Base-by-base conservation (phyloP, 331 rosid species). In the Acacia pycnantha region DNA sequence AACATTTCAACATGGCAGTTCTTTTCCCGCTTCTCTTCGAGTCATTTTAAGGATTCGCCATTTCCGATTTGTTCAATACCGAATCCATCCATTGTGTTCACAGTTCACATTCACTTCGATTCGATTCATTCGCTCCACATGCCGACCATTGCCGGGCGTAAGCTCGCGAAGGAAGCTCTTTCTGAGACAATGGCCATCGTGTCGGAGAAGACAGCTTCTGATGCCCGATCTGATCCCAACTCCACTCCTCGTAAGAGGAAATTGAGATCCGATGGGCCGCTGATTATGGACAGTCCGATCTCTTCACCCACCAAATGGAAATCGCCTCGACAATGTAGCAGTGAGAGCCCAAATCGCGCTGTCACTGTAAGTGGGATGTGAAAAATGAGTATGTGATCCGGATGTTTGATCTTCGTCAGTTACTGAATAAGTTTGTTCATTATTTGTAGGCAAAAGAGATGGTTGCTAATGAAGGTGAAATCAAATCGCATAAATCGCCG, bases 201-300 rank as follows among this genome's bases (percentile, higher is more conserved):
- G 59, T 16, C 41, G 43, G 76, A 6, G 76, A 47, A 18, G 40
- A 16, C 59, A 11, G 40, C 59, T 24, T 72, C 76, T 10, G 43
- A 26, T 27, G 59, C 70, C 51, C 66, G 70, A 81, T 51, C 83
- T 74, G 18, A 46, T 37, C 27, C 79, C 74, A 76, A 64, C 7
- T 68, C 80, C n/a, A 86, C 90, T 68, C 88, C 91, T 33, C 89
- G 79, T 69, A 93, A 90, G 81, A 85, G 98, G 73, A 88, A 47
- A 46, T 35, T 87, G 48, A 90, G 92, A 89, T 93, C 98, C 12
- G 72, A 79, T n/a, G 68, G 84, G 11, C 76, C 80, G 24, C 86
- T 82, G 13, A 56, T 46, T 66, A 27, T 8, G 84, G 82, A 65
- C 8, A 68, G 81, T 61, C 87, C 84, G 0, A 16, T 80, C 26